These are phyloP conservation scores for Cichorium intybus DNA, from an alignment of 140 eudicot genomes.

Conservation along the genomic window DNA sequence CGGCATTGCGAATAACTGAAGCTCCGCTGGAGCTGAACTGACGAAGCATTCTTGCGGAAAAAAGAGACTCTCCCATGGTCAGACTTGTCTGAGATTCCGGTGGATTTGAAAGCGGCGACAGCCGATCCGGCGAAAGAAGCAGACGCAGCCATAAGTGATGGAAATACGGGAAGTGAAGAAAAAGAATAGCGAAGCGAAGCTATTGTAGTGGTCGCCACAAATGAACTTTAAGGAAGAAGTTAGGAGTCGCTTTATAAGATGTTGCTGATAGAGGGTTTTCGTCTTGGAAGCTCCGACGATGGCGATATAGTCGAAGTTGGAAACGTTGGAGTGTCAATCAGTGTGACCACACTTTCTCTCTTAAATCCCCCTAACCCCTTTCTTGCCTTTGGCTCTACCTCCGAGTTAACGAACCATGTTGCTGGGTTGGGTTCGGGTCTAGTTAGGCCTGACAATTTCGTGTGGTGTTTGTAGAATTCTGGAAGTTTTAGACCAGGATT, in stretches of 20 bases:
- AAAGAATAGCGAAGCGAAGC: slow-evolving; percentile 24
- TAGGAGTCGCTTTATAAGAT: neutral
- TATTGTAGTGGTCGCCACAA: slow-evolving; percentile 27
- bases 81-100: slow-evolving; percentile 33
- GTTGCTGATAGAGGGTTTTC: neutral
- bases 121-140: slow-evolving; percentile 74
- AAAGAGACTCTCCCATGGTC: slow-evolving; percentile 25
- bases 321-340: slow-evolving; percentile 23
- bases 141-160: slow-evolving; percentile 45
- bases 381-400: neutral
- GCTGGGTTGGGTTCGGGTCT: neutral
- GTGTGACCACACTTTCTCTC: slow-evolving; percentile 14
- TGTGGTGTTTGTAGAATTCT: too few species aligned
- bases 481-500: too few species aligned
- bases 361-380: neutral
- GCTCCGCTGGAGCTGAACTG: slow-evolving; percentile 33
- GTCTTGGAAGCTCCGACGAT: slow-evolving; percentile 29
- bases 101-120: slow-evolving; percentile 44
- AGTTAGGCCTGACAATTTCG: too few species aligned
- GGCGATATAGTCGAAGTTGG: slow-evolving; percentile 29
- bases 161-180: slow-evolving; percentile 16
- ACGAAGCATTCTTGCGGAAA: slow-evolving; percentile 18
- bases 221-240: neutral
- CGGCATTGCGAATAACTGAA: slow-evolving; percentile 35
- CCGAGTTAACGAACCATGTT: neutral